These are phyloP conservation scores for Liriodendron chinense DNA, from an alignment of 164 flowering plant genomes.

Conservation along the genomic window DNA sequence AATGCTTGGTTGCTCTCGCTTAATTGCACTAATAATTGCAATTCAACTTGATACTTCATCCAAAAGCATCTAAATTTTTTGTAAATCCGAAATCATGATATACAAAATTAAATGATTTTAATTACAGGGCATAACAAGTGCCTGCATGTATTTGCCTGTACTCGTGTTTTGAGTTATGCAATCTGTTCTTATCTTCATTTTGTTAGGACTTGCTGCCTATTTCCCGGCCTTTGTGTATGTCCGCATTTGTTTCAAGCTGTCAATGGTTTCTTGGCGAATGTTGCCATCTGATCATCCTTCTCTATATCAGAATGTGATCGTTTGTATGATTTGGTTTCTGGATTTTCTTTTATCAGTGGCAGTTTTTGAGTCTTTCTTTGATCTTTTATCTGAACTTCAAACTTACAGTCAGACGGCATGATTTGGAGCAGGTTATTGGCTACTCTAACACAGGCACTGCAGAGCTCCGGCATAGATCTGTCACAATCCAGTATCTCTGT, in stretches of 20 bases:
- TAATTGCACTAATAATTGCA: no score
- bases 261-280: neutral
- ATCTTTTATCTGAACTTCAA: neutral
- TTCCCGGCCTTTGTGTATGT: neutral
- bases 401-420: neutral
- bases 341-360: neutral
- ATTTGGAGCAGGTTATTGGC: constrained; percentile 61
- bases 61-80: no score
- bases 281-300: neutral
- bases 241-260: neutral
- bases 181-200: no score
- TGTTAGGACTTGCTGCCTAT: no score
- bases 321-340: neutral
- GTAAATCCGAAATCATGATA: no score
- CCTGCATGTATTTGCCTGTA: no score
- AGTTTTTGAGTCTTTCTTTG: neutral
- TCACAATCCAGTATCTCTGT: constrained; percentile 88
- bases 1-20: no score
- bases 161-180: no score
- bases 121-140: no score
- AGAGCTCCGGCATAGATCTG: constrained; percentile 82
- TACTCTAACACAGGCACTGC: constrained; percentile 74
- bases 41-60: no score
- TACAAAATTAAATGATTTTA: no score
- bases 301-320: neutral